Percentiles rank a stretch among this genome's conserved stretches.
These are phyloP conservation scores for Aspergillus asperescens DNA, from an alignment of 495 filamentous ascomycete species.

Conservation along the genomic window DNA sequence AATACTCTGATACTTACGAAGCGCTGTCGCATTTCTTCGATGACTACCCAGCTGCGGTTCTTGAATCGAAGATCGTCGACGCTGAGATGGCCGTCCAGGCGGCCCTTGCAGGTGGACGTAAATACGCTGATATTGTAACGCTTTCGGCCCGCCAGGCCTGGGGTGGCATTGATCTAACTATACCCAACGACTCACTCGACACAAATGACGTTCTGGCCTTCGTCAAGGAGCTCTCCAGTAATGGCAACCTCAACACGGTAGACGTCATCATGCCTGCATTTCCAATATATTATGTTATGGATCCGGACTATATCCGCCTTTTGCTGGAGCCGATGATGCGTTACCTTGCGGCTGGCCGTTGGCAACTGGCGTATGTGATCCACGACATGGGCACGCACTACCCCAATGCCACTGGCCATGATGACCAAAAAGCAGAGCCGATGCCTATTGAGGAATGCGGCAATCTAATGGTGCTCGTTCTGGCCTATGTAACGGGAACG, in stretches of 20 bases:
- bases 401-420: conserved; percentile 47
- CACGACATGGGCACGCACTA: conserved; percentile 46
- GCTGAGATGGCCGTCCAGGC: conserved; percentile 26
- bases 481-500: conserved; percentile 40
- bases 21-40: conserved; percentile 40
- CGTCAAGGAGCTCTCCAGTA: conserved; percentile 49
- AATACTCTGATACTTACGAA: conserved; percentile 25
- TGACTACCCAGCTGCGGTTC: conserved; percentile 38
- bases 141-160: conserved; percentile 46
- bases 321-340: conserved; percentile 47
- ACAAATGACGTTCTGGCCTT: conserved; percentile 43
- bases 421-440: conserved; percentile 37
- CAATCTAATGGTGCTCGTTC: conserved; percentile 40
- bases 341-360: conserved; percentile 44
- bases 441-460: conserved; percentile 49
- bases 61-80: conserved; percentile 35
- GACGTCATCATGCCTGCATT: conserved; percentile 49
- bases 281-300: conserved; percentile 46
- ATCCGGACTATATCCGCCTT: conserved; percentile 45
- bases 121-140: conserved; percentile 46
- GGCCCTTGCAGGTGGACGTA: conserved; percentile 28
- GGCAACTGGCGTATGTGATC: conserved; percentile 37
- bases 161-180: conserved; percentile 44
- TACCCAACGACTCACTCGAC: conserved; percentile 38
- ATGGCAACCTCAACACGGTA: conserved; percentile 51